Base-by-base conservation (phyloP, 352 stramenopile genomes). In the Globisporangium carolinianum region DNA sequence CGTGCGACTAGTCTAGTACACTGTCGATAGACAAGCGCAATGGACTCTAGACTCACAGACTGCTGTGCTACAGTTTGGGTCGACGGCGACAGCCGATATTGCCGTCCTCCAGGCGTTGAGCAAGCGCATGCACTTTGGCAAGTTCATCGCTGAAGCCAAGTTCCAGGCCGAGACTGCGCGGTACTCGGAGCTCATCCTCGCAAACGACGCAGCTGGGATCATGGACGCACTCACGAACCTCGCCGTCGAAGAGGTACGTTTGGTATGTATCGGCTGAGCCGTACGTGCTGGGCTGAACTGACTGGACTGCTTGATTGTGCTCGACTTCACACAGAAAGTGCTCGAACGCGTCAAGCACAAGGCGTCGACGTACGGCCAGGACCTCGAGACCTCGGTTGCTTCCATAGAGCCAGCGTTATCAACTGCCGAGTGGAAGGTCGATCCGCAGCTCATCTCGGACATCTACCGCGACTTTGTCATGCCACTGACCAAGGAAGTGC, bases 381-480 rank as follows among this genome's bases (percentile, higher is more conserved):
- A 97, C 63, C 57, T 94, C 66, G 47, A 90, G 89, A 43, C 51
- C 5, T 8, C 53, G 46, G 69, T 71, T 50, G 69, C 73, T 18
- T 66, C 65, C 53, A 49, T 73, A 56, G 18, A 32, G 24, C 24
- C 53, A 45, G 38, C 66, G 6, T 52, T 56, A 38, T 48, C 65
- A 64, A 65, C 66, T n/a, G 59, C 78, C 48, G 65, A 82, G 38
- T 82, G 87, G 51, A 99, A 99, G 65, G 89, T 99, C 12, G 84
- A 98, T 63, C 96, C 97, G 17, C 79, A 95, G 63, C 79, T 98
- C 15, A 98, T 99, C 65, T 97, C 96, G 55, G 81, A 86, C 60
- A 87, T 99, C 48, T 99, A 99, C 69, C 76, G 91, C 47, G 87
- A 99, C 75, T 97, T 99, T 60, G 96, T 99, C 52, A 99, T 99